Percentiles rank a stretch among this genome's conserved stretches.
phyloP scores from a whole-genome alignment of 495 filamentous ascomycete genomes.

The Neurospora tetraspora region DNA sequence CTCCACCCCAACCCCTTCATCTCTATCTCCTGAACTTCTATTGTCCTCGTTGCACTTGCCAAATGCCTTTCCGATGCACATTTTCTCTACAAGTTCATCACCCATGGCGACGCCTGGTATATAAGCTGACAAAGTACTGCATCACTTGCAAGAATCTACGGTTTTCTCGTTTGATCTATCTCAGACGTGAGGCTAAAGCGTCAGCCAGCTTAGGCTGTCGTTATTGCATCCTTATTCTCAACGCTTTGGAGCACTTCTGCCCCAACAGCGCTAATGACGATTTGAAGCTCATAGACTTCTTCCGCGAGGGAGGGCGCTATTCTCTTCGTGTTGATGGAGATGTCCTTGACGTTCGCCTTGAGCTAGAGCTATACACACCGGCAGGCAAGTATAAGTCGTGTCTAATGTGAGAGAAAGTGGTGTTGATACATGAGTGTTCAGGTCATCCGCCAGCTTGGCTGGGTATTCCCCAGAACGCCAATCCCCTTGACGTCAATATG shows the following conservation, averaged over 20 bases:
- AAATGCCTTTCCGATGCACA: neutral
- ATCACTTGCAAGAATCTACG: neutral
- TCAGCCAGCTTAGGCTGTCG: neutral
- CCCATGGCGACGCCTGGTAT: neutral
- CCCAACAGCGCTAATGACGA: neutral
- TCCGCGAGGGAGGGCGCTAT: too few relatives aligned
- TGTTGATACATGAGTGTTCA: neutral
- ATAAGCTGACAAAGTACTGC: neutral
- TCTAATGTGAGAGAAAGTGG: neutral
- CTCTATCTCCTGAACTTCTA: neutral
- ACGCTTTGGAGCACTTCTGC: neutral
- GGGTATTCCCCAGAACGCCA: neutral
- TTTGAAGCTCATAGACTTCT: neutral
- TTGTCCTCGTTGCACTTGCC: neutral
- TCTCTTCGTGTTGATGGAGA: too few relatives aligned
- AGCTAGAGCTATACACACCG: neutral
- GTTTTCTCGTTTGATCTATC: too few relatives aligned
- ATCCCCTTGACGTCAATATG: neutral
- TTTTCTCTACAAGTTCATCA: neutral
- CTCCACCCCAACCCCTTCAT: neutral
- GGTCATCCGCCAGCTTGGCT: neutral
- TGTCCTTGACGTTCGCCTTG: too few relatives aligned
- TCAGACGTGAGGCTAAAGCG: too few relatives aligned
- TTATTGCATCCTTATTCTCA: neutral
- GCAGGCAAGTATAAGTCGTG: neutral